phyloP scores from a whole-genome alignment of 768 basidiomycete genomes.

The Termitomyces sp. region DNA sequence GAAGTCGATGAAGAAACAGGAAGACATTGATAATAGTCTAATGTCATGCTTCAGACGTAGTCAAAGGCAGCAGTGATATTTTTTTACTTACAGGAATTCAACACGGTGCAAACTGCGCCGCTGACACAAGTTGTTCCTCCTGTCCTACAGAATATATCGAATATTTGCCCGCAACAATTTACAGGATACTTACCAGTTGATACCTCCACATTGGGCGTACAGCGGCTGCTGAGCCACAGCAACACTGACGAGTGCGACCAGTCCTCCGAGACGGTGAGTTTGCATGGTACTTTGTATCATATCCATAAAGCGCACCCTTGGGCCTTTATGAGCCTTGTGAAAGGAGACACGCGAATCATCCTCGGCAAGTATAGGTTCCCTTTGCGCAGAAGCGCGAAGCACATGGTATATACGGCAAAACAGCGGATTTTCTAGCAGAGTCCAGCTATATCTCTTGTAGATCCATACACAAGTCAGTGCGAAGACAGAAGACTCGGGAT shows the following conservation, averaged over 20 bases:
- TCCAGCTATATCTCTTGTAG: neutral
- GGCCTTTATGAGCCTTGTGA: constrained; percentile 6
- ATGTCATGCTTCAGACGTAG: neutral
- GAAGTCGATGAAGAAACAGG: constrained; percentile 32
- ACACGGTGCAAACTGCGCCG: constrained; percentile 40
- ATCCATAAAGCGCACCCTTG: neutral
- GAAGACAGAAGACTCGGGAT: neutral
- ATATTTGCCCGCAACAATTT: neutral
- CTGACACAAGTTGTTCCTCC: constrained; percentile 48
- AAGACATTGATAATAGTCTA: constrained; percentile 53
- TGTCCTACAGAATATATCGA: constrained; percentile 31
- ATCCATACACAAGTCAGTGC: neutral
- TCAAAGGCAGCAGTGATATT: neutral
- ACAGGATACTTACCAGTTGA: constrained; percentile 38
- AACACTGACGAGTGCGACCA: constrained; percentile 23
- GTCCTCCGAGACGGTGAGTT: constrained; percentile 16
- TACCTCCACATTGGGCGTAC: constrained; percentile 51
- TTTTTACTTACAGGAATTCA: constrained; percentile 44
- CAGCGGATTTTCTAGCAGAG: constrained; percentile 18
- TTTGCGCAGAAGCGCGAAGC: constrained; percentile 6
- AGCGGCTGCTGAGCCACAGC: constrained; percentile 38
- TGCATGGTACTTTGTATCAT: constrained; percentile 8
- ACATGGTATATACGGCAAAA: constrained; percentile 24
- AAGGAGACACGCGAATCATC: constrained; percentile 7
- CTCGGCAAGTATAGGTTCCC: constrained; percentile 10